phyloP scores from a whole-genome alignment of 2,329 filamentous ascomycete genomes.

The Colletotrichum tropicicola region DNA sequence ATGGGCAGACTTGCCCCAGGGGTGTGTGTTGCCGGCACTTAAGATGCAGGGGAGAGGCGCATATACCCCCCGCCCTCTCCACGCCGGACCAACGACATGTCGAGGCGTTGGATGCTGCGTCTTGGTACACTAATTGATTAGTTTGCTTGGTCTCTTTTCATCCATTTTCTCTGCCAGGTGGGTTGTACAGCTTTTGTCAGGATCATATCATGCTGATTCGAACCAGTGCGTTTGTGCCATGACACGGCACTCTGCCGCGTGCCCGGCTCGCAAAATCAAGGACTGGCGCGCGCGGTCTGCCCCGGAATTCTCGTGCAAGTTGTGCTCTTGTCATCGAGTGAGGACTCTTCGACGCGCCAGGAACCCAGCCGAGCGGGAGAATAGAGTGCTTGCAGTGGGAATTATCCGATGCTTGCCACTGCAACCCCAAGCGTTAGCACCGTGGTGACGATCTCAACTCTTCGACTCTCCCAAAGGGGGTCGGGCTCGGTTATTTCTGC shows the following conservation, averaged over 20 bases:
- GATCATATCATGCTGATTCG: conserved; percentile 2
- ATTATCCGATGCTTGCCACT: not conserved
- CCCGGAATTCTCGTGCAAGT: too few species aligned
- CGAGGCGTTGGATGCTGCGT: not conserved
- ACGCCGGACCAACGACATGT: conserved; percentile 15
- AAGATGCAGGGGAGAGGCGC: conserved; percentile 27
- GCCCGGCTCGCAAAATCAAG: not conserved
- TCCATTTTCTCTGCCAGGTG: not conserved
- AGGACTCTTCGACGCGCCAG: not conserved
- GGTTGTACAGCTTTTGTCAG: not conserved
- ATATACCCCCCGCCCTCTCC: conserved; percentile 13
- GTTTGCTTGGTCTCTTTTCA: not conserved
- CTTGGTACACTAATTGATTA: not conserved
- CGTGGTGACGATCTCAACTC: not conserved
- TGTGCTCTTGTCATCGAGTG: not conserved
- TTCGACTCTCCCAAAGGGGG: not conserved
- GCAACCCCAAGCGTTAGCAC: not conserved
- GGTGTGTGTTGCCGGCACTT: conserved; percentile 23
- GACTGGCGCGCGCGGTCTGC: not conserved
- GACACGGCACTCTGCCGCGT: not conserved
- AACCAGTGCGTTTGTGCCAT: not conserved
- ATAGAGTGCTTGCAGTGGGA: conserved; percentile 13
- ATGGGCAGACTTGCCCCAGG: conserved; percentile 3
- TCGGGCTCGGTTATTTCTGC: not conserved
- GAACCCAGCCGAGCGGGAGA: not conserved